phyloP scores from a whole-genome alignment of 129 eudicot species.

The Deinandra increscens region DNA sequence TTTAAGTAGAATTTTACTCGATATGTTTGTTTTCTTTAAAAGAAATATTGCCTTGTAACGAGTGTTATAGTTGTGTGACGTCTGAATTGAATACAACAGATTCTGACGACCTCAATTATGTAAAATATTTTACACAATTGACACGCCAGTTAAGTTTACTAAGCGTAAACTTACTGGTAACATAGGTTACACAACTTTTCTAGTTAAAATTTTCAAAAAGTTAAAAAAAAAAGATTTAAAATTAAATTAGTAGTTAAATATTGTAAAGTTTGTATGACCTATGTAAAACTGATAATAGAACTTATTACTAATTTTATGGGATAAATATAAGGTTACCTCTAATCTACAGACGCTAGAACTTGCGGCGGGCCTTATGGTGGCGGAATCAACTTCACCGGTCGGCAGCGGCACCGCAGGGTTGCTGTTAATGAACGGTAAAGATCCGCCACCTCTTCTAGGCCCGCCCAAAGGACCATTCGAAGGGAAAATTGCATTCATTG shows the following conservation, averaged over 20 bases:
- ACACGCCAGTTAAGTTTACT: no score
- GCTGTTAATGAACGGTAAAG: constrained; percentile 81
- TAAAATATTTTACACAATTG: not conserved
- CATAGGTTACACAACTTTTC: no score
- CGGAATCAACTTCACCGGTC: constrained; percentile 90
- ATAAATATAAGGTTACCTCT: constrained; percentile 37
- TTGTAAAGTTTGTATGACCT: not conserved
- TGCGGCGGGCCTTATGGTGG: constrained; percentile 68
- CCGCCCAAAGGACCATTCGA: constrained; percentile 35
- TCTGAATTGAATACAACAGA: no score
- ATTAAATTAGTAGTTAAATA: not conserved
- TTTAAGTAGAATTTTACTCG: not conserved
- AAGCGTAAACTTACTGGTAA: no score
- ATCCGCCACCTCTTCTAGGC: constrained; percentile 35
- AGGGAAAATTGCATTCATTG: constrained; percentile 37
- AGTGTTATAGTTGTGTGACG: not conserved
- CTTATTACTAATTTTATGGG: not conserved
- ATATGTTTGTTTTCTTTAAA: no score
- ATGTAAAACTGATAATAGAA: not conserved
- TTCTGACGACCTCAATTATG: not conserved
- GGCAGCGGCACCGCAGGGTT: constrained; percentile 94
- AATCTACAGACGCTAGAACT: constrained; percentile 33
- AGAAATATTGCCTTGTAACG: not conserved
- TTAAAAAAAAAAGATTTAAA: not conserved
- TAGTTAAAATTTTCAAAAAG: no score